phyloP scores from a whole-genome alignment of 2,329 filamentous ascomycete genomes.

The Arthrobotrys megalospora region DNA sequence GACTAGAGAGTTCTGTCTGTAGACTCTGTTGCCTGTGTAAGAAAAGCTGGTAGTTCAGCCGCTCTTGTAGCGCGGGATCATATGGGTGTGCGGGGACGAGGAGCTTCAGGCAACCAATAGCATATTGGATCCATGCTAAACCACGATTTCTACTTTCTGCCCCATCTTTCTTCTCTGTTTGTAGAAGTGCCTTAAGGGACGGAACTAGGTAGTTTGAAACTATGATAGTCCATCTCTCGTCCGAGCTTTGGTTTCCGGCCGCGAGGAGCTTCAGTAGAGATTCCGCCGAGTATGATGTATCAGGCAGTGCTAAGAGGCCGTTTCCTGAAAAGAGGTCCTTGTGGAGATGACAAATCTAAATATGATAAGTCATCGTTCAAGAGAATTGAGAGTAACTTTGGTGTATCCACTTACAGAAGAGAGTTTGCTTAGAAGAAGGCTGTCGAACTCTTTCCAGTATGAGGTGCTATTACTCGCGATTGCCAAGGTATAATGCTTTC shows the following conservation, averaged over 20 bases:
- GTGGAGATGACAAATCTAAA: constrained; percentile 49
- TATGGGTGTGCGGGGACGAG: constrained; percentile 90
- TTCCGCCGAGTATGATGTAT: constrained; percentile 4
- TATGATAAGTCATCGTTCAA: background rate
- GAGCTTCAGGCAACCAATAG: constrained; percentile 80
- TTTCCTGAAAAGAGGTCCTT: constrained; percentile 21
- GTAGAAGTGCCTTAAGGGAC: constrained; percentile 65
- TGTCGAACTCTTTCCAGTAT: constrained; percentile 33
- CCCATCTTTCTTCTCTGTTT: constrained; percentile 50
- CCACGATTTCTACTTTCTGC: constrained; percentile 67
- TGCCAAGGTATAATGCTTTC: constrained; percentile 30
- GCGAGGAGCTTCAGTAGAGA: constrained; percentile 14
- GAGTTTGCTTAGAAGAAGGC: constrained; percentile 34
- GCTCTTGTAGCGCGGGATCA: constrained; percentile 75
- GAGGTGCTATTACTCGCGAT: constrained; percentile 17
- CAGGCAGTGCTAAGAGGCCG: background rate
- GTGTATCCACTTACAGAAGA: constrained; percentile 25
- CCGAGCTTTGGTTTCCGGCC: constrained; percentile 10
- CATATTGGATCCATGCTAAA: constrained; percentile 82
- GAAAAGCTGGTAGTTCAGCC: constrained; percentile 36
- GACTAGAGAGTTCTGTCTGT: constrained; percentile 31
- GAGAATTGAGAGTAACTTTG: background rate
- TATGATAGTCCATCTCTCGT: constrained; percentile 46
- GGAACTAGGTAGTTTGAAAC: constrained; percentile 66
- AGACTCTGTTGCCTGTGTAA: constrained; percentile 34